Percentiles rank a stretch among this genome's conserved stretches.
Conservation (phyloP, 1,284 basidiomycete species). For the Naganishia sp. region DNA sequence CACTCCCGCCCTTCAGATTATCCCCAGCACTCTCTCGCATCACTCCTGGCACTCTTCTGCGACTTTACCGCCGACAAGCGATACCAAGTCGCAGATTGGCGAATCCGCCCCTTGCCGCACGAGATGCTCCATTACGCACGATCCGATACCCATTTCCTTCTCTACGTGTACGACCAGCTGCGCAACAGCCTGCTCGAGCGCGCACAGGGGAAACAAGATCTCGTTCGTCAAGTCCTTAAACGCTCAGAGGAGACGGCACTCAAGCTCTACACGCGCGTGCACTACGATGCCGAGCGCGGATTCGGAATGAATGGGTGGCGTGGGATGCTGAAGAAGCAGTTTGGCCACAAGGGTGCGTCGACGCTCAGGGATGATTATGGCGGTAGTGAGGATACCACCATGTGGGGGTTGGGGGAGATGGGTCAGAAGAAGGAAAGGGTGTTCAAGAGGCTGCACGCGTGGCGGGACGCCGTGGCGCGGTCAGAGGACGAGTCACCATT, state of each 20-base stretch:
- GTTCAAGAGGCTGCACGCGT: conserved; percentile 74
- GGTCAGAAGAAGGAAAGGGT: conserved; percentile 61
- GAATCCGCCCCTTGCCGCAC: conserved; percentile 81
- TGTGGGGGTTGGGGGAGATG: conserved; percentile 49
- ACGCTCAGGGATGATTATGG: conserved; percentile 31
- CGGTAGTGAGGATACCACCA: conserved; percentile 16
- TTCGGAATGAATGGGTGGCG: conserved; percentile 73
- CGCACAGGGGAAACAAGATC: conserved; percentile 34
- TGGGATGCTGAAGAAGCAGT: conserved; percentile 73
- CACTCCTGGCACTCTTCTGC: conserved; percentile 85
- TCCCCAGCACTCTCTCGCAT: conserved; percentile 77
- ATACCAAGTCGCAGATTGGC: conserved; percentile 96
- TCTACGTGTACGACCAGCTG: conserved; percentile 91
- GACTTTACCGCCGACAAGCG: conserved; percentile 92
- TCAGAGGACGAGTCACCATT: conserved; percentile 84
- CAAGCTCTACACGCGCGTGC: conserved; percentile 65
- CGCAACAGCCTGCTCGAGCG: conserved; percentile 73
- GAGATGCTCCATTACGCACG: conserved; percentile 93
- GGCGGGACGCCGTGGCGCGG: conserved; percentile 80
- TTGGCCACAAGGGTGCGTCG: conserved; percentile 56
- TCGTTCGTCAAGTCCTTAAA: conserved; percentile 60
- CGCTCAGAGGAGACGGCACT: conserved; percentile 74
- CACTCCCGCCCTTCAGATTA: conserved; percentile 60
- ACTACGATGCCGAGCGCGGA: conserved; percentile 69
- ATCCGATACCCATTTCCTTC: conserved; percentile 91